Percentiles rank a stretch among this genome's conserved stretches.
Conservation (phyloP, 2,329 filamentous ascomycete genomes). For the Emmonsiellopsis sp. region DNA sequence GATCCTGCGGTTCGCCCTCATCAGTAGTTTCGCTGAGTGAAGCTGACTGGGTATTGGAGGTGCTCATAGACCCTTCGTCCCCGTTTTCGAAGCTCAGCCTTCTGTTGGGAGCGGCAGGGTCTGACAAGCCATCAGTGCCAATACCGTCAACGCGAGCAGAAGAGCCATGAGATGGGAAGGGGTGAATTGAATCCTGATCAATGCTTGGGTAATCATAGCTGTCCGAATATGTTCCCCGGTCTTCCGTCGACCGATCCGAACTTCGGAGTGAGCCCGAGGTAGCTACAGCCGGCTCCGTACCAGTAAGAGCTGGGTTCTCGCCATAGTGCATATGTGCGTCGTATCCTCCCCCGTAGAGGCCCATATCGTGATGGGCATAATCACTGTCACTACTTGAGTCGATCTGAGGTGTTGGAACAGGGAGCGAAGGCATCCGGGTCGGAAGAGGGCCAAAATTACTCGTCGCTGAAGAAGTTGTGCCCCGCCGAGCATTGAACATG, state of each 20-base stretch:
- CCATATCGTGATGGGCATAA: slow-evolving; percentile 62
- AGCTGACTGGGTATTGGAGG: slow-evolving; percentile 39
- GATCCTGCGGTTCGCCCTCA: slow-evolving; percentile 70
- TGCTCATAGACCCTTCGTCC: slow-evolving; percentile 60
- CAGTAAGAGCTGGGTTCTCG: slow-evolving; percentile 11
- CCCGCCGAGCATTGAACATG: slow-evolving; percentile 50
- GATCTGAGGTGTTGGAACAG: background rate
- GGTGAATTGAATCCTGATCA: slow-evolving; percentile 47
- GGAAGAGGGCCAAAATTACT: slow-evolving; percentile 31
- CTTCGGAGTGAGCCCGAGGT: slow-evolving; percentile 7
- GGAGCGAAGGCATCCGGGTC: slow-evolving; percentile 22
- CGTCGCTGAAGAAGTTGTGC: slow-evolving; percentile 45
- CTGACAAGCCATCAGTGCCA: slow-evolving; percentile 79
- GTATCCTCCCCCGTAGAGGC: slow-evolving; percentile 65
- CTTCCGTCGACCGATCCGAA: slow-evolving; percentile 12
- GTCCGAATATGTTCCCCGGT: slow-evolving; percentile 17
- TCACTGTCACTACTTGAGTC: slow-evolving; percentile 61
- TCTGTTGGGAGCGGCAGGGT: slow-evolving; percentile 55
- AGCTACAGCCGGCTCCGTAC: slow-evolving; percentile 2
- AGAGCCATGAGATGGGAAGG: slow-evolving; percentile 46
- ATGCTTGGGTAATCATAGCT: slow-evolving; percentile 28
- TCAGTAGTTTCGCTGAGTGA: slow-evolving; percentile 55
- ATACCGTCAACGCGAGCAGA: slow-evolving; percentile 74
- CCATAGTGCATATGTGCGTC: slow-evolving; percentile 54
- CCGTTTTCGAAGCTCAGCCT: slow-evolving; percentile 87